Conservation (phyloP, 345 rosid species). For the Pistacia vera region DNA sequence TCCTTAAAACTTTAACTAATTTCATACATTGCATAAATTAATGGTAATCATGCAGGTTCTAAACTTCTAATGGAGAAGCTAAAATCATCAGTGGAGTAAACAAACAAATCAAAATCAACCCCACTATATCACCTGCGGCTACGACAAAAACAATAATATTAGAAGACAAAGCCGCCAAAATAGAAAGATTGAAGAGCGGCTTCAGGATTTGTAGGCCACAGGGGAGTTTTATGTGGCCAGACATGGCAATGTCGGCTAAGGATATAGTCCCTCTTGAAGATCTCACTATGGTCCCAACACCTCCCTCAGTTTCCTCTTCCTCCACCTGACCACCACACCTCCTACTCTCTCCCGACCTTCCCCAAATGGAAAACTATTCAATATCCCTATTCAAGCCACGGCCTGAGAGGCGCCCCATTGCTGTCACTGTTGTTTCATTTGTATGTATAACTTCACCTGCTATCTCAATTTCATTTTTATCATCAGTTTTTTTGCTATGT, state of each 20-base stretch:
- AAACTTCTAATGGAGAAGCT: conserved; percentile 33
- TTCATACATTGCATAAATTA: background rate
- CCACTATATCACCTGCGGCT: background rate
- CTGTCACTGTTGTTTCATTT: conserved; percentile 17
- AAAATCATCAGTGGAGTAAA: conserved; percentile 35
- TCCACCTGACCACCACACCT: conserved; percentile 20
- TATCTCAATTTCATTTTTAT: background rate
- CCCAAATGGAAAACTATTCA: conserved; percentile 16
- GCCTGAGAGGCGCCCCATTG: conserved; percentile 44
- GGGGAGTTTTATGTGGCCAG: conserved; percentile 81
- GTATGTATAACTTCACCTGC: conserved; percentile 12
- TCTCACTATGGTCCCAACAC: conserved; percentile 36
- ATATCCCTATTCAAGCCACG: conserved; percentile 50
- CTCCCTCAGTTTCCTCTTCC: conserved; percentile 52
- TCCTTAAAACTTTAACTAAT: background rate
- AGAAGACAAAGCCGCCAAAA: conserved; percentile 51
- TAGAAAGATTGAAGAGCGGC: conserved; percentile 69
- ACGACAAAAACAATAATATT: conserved; percentile 18
- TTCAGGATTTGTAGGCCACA: conserved; percentile 85
- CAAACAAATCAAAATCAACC: conserved; percentile 26
- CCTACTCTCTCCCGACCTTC: conserved; percentile 8
- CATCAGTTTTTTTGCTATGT: background rate
- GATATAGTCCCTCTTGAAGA: conserved; percentile 34
- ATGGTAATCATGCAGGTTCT: conserved; percentile 48
- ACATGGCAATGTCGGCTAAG: conserved; percentile 35